Percentiles rank a stretch among this genome's conserved stretches.
phyloP scores from a whole-genome alignment of 2,329 filamentous ascomycete genomes.

The Gyromitra esculenta region DNA sequence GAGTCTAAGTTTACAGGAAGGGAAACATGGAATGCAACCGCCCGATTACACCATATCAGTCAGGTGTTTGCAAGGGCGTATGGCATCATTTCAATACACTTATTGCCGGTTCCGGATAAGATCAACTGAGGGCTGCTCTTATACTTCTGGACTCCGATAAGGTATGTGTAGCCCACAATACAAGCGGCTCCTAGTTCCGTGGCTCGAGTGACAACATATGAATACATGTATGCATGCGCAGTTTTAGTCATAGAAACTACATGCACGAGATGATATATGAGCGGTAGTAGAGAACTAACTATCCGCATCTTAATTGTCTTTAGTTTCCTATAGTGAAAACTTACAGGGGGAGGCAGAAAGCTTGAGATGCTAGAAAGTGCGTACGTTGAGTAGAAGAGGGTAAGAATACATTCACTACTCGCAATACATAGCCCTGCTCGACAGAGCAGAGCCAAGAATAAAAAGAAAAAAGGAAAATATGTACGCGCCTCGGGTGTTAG shows the following conservation, averaged over 20 bases:
- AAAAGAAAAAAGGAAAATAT: background rate
- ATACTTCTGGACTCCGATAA: background rate
- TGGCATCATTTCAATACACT: background rate
- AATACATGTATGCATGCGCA: background rate
- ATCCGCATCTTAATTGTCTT: background rate
- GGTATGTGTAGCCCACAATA: background rate
- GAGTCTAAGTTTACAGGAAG: background rate
- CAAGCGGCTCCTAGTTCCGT: background rate
- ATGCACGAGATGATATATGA: no score
- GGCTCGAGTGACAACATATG: conserved; percentile 11
- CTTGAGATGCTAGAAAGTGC: background rate
- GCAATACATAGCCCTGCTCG: background rate
- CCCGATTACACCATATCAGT: background rate
- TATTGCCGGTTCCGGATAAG: background rate
- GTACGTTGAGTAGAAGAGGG: background rate
- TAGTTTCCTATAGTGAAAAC: background rate
- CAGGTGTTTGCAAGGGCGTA: conserved; percentile 1
- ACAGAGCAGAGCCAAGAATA: background rate
- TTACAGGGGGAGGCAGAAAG: background rate
- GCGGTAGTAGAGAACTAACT: background rate
- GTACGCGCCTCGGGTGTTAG: background rate
- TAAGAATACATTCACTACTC: background rate
- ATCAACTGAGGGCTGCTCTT: background rate
- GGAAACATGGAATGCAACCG: background rate
- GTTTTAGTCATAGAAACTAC: background rate